Conservation (phyloP, 768 basidiomycete genomes). For the Podaxis carcinomalis region DNA sequence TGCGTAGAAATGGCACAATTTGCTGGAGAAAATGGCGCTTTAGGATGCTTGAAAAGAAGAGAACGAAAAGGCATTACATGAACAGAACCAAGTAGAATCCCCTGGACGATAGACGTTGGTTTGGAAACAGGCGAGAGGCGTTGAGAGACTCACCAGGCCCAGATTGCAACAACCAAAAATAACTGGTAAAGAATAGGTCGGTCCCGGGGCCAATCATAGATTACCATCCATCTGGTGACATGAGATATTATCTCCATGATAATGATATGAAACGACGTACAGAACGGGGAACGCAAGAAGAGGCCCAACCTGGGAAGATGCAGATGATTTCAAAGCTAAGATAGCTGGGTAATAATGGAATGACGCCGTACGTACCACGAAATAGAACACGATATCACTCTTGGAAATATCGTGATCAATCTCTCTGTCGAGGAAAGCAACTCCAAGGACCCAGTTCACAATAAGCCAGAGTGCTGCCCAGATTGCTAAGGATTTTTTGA, state of each 20-base stretch:
- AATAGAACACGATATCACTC: constrained; percentile 60
- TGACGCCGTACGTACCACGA: constrained; percentile 30
- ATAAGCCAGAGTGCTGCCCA: constrained; percentile 65
- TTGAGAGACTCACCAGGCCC: constrained; percentile 49
- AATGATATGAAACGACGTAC: constrained; percentile 22
- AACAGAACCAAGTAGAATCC: constrained; percentile 56
- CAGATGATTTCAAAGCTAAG: neutral
- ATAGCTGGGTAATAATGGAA: neutral
- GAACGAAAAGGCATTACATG: constrained; percentile 37
- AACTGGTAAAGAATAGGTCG: constrained; percentile 56
- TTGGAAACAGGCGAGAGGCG: neutral
- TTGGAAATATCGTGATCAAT: constrained; percentile 18
- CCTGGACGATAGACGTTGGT: constrained; percentile 29
- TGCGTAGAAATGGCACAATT: constrained; percentile 38
- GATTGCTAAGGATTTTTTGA: constrained; percentile 59
- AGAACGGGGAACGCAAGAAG: constrained; percentile 57
- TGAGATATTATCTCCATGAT: neutral
- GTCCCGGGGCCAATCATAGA: constrained; percentile 71
- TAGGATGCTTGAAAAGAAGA: constrained; percentile 21
- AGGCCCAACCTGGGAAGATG: constrained; percentile 43
- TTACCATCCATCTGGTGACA: constrained; percentile 44
- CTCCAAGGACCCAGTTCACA: constrained; percentile 64
- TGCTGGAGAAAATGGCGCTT: constrained; percentile 20
- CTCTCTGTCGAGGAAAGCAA: constrained; percentile 33
- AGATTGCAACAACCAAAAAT: constrained; percentile 52